phyloP scores from a whole-genome alignment of 2,329 filamentous ascomycete species.

The Coniochaeta pulveracea region DNA sequence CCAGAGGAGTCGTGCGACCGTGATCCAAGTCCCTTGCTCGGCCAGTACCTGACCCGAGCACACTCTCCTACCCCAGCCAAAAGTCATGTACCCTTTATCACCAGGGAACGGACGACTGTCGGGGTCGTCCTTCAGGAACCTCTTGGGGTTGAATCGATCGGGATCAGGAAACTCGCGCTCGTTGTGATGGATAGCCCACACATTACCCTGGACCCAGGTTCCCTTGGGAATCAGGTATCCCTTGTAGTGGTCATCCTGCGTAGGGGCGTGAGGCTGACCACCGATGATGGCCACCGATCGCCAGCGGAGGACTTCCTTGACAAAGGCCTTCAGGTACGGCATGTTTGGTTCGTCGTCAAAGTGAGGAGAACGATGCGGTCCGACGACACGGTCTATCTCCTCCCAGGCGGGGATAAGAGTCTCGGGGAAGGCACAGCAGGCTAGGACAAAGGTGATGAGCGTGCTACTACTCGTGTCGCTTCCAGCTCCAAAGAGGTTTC shows the following conservation, averaged over 20 bases:
- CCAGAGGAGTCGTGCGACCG: conserved; percentile 44
- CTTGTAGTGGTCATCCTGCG: conserved; percentile 32
- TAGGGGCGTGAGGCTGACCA: conserved; percentile 36
- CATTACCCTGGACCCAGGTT: conserved; percentile 36
- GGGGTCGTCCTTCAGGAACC: conserved; percentile 25
- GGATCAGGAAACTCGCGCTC: conserved; percentile 34
- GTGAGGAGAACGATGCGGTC: conserved; percentile 29
- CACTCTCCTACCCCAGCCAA: conserved; percentile 43
- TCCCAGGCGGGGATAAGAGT: conserved; percentile 34
- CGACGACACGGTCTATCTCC: conserved; percentile 40
- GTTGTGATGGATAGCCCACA: conserved; percentile 36
- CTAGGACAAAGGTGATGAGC: conserved; percentile 34
- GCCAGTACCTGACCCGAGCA: conserved; percentile 44
- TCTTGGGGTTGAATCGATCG: conserved; percentile 29
- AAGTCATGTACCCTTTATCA: conserved; percentile 40
- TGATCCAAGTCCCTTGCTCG: conserved; percentile 49
- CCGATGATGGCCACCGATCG: conserved; percentile 39
- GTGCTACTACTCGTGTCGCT: conserved; percentile 36
- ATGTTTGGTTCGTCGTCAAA: conserved; percentile 35
- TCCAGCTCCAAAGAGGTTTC: conserved; percentile 35
- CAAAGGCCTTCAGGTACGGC: conserved; percentile 40
- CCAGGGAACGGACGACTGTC: conserved; percentile 32
- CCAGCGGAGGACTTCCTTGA: conserved; percentile 47
- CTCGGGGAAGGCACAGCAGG: conserved; percentile 36
- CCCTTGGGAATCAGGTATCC: conserved; percentile 38